A percentile compares a stretch with the other conserved stretches of the same genome.
Conservation (phyloP, 352 stramenopile genomes). For the Phytopythium kandeliae region DNA sequence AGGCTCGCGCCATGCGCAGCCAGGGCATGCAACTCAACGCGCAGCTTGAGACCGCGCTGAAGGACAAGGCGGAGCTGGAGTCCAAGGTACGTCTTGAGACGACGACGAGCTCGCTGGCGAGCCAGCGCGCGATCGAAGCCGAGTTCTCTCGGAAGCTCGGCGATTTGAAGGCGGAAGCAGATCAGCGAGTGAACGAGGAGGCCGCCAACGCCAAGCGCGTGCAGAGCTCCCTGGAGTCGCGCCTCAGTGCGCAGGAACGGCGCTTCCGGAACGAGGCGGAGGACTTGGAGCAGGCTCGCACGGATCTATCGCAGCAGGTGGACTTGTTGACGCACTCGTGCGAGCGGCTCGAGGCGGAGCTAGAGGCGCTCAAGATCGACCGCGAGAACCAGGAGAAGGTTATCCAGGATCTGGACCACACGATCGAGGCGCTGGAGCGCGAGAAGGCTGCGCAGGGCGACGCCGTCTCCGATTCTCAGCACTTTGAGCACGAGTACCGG, state of each 20-base stretch:
- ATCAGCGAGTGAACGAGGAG: slow-evolving; percentile 33
- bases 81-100: slow-evolving; percentile 13
- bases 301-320: slow-evolving; percentile 19
- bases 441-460: slow-evolving; percentile 15
- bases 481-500: slow-evolving; percentile 17
- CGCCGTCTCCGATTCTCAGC: slow-evolving; percentile 11
- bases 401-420: slow-evolving; percentile 32
- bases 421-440: slow-evolving; percentile 24
- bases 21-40: slow-evolving; percentile 26
- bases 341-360: slow-evolving; percentile 23
- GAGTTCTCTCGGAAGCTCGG: slow-evolving; percentile 37
- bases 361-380: slow-evolving; percentile 35
- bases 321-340: slow-evolving; percentile 14
- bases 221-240: slow-evolving; percentile 28
- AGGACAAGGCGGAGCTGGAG: slow-evolving; percentile 36
- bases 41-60: slow-evolving; percentile 27
- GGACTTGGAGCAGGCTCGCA: slow-evolving; percentile 23
- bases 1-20: slow-evolving; percentile 21
- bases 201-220: slow-evolving; percentile 35
- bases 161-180: slow-evolving; percentile 28
- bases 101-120: slow-evolving; percentile 5
- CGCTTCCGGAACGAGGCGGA: slow-evolving; percentile 12
- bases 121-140: slow-evolving; percentile 17
- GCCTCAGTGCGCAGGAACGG: slow-evolving; percentile 17
- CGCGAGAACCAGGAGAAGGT: slow-evolving; percentile 38